Base-by-base conservation (phyloP, 345 rosid species). In the Eucalyptus polyanthemos region DNA sequence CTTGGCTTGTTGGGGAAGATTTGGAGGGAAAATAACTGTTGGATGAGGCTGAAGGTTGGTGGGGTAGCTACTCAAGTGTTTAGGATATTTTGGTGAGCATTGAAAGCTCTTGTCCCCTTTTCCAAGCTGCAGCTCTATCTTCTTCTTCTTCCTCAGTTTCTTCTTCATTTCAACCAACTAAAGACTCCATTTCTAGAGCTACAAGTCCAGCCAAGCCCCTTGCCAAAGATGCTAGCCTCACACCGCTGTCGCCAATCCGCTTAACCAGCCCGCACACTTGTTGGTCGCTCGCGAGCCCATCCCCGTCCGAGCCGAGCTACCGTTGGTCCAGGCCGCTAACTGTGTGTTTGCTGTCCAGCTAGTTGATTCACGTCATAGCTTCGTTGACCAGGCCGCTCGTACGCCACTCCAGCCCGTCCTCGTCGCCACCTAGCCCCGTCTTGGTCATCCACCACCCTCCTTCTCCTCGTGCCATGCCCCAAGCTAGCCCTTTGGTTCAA, bases 301-400 rank as follows among this genome's bases (percentile, higher is more conserved):
- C 17, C 17, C 7, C 7, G 0, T 50, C 0, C 3, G 3, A 50
- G 51, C 3, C 1, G 0, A 50, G 51, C 0, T 14, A 3, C 3
- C 3, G 0, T 0, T 3, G 0, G 3, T 50, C 51, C 0, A 50
- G 0, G 51, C 51, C 0, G 0, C 17, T 0, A 50, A 1, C 1
- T 14, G 7, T 14, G 51, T 0, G 0, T 50, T 0, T 0, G 3
- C 3, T 0, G 0, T 50, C 51, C 1, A 50, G 1, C 51, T 0
- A 50, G 3, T 50, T 0, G 7, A 0, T 50, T 50, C 51, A 50
- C 0, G 0, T 50, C 0, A 0, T 1, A 50, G 3, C 51, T 50
- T 1, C 1, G 0, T 6, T 0, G 17, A 50, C 51, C 17, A 49
- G 0, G 50, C 5, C 0, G 1, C 7, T 50, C 0, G 0, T 50